These are phyloP conservation scores for Calocybe gangraenosa DNA, from an alignment of 768 basidiomycete genomes.

Conservation along the genomic window DNA sequence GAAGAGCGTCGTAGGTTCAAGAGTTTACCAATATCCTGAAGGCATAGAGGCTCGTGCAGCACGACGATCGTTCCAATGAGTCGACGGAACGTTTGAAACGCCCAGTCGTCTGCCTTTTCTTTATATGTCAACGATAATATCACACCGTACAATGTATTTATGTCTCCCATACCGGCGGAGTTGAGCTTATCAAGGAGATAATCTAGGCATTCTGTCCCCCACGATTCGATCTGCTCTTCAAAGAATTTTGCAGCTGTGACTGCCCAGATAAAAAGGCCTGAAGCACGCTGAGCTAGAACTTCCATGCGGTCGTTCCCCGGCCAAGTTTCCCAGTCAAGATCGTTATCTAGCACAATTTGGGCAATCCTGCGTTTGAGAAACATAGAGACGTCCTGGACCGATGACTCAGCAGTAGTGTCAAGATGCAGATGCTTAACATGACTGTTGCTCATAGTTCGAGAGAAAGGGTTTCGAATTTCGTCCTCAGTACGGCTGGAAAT, in stretches of 20 bases:
- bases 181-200: slow-evolving; percentile 7
- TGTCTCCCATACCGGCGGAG: slow-evolving; percentile 5
- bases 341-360: slow-evolving; percentile 8
- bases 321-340: slow-evolving; percentile 8
- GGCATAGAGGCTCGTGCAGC: slow-evolving; percentile 8
- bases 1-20: slow-evolving; percentile 6
- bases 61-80: slow-evolving; percentile 12
- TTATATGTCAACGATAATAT: slow-evolving; percentile 5
- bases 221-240: slow-evolving; percentile 2
- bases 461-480: slow-evolving; percentile 9
- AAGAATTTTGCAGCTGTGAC: slow-evolving; percentile 7
- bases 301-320: slow-evolving; percentile 11
- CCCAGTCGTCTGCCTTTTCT: slow-evolving; percentile 5
- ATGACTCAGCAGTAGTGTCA: slow-evolving; percentile 3
- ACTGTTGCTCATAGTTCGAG: neutral
- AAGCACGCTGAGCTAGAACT: slow-evolving; percentile 5
- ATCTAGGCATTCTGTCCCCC: slow-evolving; percentile 11
- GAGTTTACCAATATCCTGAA: slow-evolving; percentile 6
- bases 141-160: slow-evolving; percentile 8
- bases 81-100: slow-evolving; percentile 13
- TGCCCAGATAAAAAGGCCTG: slow-evolving; percentile 19
- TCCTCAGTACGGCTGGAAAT: slow-evolving; percentile 14
- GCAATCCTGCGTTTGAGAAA: slow-evolving; percentile 5
- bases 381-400: slow-evolving; percentile 8
- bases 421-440: slow-evolving; percentile 13